Conservation (phyloP, 495 filamentous ascomycete species). For the Friedmanniomyces simplex region DNA sequence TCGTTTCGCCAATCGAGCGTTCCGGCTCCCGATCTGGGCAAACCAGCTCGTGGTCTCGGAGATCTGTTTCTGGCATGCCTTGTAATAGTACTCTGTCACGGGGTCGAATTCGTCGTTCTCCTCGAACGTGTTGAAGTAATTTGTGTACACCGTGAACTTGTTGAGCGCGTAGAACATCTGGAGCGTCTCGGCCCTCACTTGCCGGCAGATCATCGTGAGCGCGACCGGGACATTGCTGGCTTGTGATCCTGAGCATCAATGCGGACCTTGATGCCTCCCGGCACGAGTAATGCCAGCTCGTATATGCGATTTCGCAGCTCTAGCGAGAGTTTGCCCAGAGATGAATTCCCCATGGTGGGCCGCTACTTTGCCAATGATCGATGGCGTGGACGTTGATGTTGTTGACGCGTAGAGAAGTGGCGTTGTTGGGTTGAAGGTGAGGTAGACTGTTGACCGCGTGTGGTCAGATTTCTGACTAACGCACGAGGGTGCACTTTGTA, state of each 20-base stretch:
- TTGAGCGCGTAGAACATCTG: neutral
- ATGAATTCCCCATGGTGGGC: neutral
- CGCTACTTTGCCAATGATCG: neutral
- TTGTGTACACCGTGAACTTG: neutral
- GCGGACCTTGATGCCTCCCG: neutral
- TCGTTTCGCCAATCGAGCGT: too few species aligned
- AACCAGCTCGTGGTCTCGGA: too few species aligned
- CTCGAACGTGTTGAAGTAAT: neutral
- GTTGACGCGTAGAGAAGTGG: conserved; percentile 34
- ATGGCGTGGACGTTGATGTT: neutral
- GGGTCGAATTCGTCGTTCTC: neutral
- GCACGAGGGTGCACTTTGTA: neutral
- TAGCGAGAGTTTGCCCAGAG: neutral
- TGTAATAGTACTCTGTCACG: neutral
- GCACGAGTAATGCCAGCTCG: neutral
- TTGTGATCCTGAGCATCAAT: neutral
- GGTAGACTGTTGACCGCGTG: too few species aligned
- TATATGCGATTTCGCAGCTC: neutral
- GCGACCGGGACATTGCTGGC: neutral
- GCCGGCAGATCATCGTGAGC: neutral
- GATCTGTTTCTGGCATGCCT: too few species aligned
- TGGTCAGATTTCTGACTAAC: neutral
- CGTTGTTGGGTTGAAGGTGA: conserved; percentile 46
- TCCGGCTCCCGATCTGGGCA: too few species aligned
- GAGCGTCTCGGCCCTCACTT: neutral